Evolutionary conservation across 768 basidiomycete genomes (phyloP).

Genomic region (Daedaleopsis nitida): DNA sequence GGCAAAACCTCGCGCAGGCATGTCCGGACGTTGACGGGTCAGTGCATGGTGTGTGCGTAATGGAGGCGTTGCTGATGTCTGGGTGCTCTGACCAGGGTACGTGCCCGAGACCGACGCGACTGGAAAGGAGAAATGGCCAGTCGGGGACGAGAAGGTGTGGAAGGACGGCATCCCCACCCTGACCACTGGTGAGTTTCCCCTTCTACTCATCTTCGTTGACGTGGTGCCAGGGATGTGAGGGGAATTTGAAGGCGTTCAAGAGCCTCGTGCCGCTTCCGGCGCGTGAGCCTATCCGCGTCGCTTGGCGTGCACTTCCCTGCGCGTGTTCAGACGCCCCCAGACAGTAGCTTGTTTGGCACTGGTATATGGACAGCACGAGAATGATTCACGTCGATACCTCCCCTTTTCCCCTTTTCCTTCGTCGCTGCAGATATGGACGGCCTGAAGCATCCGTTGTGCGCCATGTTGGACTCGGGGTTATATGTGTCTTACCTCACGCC

Average conservation of each 20-base stretch:
- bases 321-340: no score
- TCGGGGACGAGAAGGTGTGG: conserved; percentile 77
- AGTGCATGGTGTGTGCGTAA: not conserved
- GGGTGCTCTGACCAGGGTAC: conserved; percentile 53
- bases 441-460: no score
- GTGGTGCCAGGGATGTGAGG: no score
- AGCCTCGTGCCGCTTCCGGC: conserved; percentile 10
- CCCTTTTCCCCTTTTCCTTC: no score
- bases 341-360: no score
- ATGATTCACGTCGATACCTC: no score
- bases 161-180: conserved; percentile 59
- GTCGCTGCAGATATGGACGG: no score
- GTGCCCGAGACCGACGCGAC: conserved; percentile 73
- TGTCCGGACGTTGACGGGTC: conserved; percentile 55
- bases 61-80: not conserved
- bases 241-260: conserved; percentile 7
- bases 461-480: no score
- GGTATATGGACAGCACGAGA: no score
- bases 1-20: conserved; percentile 50
- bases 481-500: no score
- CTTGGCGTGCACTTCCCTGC: not conserved
- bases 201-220: not conserved
- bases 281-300: not conserved
- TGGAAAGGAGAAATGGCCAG: conserved; percentile 86
- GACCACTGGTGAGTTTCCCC: conserved; percentile 50